Evolutionary conservation across 2,329 filamentous ascomycete genomes (phyloP), one percentile per base, ranked within the genome.

Genomic region (Phyllosticta ampelicida): DNA sequence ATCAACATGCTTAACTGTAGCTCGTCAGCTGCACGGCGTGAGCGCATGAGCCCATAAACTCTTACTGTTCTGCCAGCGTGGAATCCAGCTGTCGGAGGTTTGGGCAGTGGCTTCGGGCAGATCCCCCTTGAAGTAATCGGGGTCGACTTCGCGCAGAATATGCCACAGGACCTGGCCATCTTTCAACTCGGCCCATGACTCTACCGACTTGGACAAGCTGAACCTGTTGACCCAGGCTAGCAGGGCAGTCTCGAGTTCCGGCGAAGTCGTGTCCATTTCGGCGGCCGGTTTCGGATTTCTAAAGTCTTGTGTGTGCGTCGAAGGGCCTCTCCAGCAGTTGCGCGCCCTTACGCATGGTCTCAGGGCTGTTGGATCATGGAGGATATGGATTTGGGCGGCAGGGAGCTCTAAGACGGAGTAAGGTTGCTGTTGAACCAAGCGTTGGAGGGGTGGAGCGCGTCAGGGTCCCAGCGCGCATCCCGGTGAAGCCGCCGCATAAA

Each of bases 101-200:
- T 70, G 71, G 53, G 73, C 70, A 60, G 74, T 68, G 54, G 68
- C 68, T 60, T 78, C 76, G 19, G 77, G 77, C 10, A 79, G 73
- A n/a, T 66, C 67, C 55, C 74, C 74, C 55, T 70, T 67, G 66
- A 79, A 79, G 70, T 78, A 78, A 23, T 73, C 70, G 54, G 71
- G 64, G 62, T 79, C 77, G 61, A 78, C 71, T 60, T 77, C 72
- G 62, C 68, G 66, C 55, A 79, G 69, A 49, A 78, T 77, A 54
- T 71, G 68, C 77, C 77, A 79, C 16, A 79, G 70, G 19, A 73
- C 65, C 60, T 71, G 70, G 60, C 77, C 77, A 64, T 78, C 75
- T 60, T 73, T 73, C 60, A 79, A 69, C 57, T 76, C 73, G 57
- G 64, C 70, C 69, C 74, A 75, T 48, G 68, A 62, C 18, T 67